Evolutionary conservation across 2,329 filamentous ascomycete genomes (phyloP), one percentile per base, ranked within the genome.

Genomic region (Diaporthe citri): DNA sequence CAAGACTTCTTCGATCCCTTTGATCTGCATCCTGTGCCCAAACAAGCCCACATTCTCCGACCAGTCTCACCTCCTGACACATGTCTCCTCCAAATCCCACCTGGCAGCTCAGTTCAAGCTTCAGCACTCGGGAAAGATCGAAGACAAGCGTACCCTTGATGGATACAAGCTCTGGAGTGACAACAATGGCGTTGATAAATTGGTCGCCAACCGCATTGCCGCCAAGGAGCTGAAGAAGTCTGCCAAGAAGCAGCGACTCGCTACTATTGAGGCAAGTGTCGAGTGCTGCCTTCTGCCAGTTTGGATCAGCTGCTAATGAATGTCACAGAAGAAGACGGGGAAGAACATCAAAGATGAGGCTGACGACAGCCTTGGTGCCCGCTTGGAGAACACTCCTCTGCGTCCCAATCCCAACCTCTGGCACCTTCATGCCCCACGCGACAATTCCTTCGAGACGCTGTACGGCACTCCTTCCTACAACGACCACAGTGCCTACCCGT

Each of bases 1-100:
- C 39, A 74, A 70, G 51, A 10, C 69, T 15, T 55, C 36, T 36
- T 31, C 82, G 64, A 92, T 95, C 75, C 91, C 93, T 74, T 90
- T 98, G 66, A 86, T 91, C 79, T 98, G 96, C 90, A 92, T 89
- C 80, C 93, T 98, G 78, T 98, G 96, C 82, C 93, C 94, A 48
- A 94, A 93, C 78, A 90, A 89, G 76, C 94, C 95, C 52, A 90
- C 85, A 41, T 98, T 98, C 85, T 97, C 95, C 73, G 96, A 98
- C 83, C 88, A 95, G 59, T 98, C 96, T 46, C 96, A 98, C 83
- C 88, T 98, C 51, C 90, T 98, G 81, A 98, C 96, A 17, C 96
- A 98, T 82, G 91, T 98, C 77, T 92, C 94, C 75, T 98, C 96
- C 77, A 98, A 98, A 82, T 93, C 94, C n/a, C 96, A 98, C 82